A percentile compares a stretch with the other conserved stretches of the same genome.
phyloP scores from a whole-genome alignment of 805 yeast genomes.

The Ogataea ramenticola region DNA sequence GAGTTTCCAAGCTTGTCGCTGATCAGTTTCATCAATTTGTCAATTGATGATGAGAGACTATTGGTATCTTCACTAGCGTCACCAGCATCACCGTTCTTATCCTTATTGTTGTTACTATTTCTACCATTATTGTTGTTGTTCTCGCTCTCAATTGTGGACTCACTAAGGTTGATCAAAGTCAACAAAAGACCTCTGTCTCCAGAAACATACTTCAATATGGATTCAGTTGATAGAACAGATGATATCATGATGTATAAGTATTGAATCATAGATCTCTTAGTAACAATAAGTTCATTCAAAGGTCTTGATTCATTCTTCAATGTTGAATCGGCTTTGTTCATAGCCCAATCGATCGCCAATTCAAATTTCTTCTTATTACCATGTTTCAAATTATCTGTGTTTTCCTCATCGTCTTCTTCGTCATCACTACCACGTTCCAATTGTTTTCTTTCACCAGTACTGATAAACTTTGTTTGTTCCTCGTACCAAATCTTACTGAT shows the following conservation, averaged over 20 bases:
- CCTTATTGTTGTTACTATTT: no score
- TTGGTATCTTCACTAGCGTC: constrained; percentile 38
- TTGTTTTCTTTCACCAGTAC: constrained; percentile 5
- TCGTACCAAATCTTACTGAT: constrained; percentile 58
- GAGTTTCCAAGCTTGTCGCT: constrained; percentile 67
- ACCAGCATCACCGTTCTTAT: constrained; percentile 26
- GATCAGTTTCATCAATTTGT: constrained; percentile 54
- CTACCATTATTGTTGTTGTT: constrained; percentile 1
- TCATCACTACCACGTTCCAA: constrained; percentile 17
- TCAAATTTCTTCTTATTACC: constrained; percentile 16
- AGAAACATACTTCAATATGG: not conserved
- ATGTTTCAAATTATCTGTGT: constrained; percentile 1
- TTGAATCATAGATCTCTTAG: constrained; percentile 67
- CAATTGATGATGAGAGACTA: constrained; percentile 32
- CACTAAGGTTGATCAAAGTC: constrained; percentile 27
- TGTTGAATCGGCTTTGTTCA: constrained; percentile 53
- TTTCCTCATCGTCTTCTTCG: constrained; percentile 21
- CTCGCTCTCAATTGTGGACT: constrained; percentile 16
- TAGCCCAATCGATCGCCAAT: constrained; percentile 51
- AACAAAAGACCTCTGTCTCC: constrained; percentile 12
- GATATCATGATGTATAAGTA: constrained; percentile 29
- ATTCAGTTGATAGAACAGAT: not conserved
- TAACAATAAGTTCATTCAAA: constrained; percentile 41
- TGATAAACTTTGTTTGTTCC: constrained; percentile 29
- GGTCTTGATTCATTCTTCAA: constrained; percentile 57